Percentiles rank a stretch among this genome's conserved stretches.
phyloP scores from a whole-genome alignment of 495 filamentous ascomycete genomes.

The Xylaria intraflava region DNA sequence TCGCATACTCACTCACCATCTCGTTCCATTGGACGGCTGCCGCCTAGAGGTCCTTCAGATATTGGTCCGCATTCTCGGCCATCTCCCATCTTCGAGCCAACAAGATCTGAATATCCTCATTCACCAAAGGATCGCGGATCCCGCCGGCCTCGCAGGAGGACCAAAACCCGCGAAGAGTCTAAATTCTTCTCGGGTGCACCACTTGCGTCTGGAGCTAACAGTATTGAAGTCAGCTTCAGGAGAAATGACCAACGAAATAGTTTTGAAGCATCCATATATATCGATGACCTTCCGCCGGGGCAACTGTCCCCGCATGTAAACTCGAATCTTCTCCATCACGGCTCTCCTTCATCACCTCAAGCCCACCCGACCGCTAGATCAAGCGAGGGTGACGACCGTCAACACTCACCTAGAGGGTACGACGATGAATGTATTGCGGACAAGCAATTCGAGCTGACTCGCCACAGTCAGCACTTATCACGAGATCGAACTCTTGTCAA shows the following conservation, averaged over 20 bases:
- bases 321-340: constrained; percentile 56
- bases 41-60: constrained; percentile 28
- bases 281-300: constrained; percentile 42
- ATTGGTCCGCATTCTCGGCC: constrained; percentile 31
- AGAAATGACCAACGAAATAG: constrained; percentile 36
- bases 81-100: constrained; percentile 25
- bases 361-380: constrained; percentile 58
- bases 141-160: constrained; percentile 27
- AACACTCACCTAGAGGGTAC: constrained; percentile 57
- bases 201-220: constrained; percentile 40
- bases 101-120: constrained; percentile 23
- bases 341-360: constrained; percentile 61
- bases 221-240: constrained; percentile 38
- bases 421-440: constrained; percentile 20
- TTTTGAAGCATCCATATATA: constrained; percentile 25
- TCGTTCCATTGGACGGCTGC: constrained; percentile 26
- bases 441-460: constrained; percentile 17
- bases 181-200: constrained; percentile 24
- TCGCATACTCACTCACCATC: constrained; percentile 32
- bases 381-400: constrained; percentile 49
- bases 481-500: constrained; percentile 47
- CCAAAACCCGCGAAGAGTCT: constrained; percentile 30
- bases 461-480: constrained; percentile 50
- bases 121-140: constrained; percentile 24
- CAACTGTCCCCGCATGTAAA: constrained; percentile 54